phyloP scores from a whole-genome alignment of 1,284 basidiomycete species.

The Waitea zeae region DNA sequence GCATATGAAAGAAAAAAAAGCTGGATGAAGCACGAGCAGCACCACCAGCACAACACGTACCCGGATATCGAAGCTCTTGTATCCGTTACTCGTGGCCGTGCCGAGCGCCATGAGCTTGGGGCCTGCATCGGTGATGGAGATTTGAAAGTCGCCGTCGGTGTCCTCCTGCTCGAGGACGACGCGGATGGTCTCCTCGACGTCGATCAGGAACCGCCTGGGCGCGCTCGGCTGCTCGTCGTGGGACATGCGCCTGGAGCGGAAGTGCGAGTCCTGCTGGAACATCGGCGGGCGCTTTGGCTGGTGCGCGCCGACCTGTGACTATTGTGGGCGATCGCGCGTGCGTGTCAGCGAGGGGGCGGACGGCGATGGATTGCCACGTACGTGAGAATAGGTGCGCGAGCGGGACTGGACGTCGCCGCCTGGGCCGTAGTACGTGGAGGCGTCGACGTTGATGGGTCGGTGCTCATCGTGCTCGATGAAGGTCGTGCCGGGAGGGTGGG shows the following conservation, averaged over 20 bases:
- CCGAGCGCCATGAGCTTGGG: slow-evolving; percentile 94
- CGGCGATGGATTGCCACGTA: slow-evolving; percentile 18
- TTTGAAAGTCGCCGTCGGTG: slow-evolving; percentile 94
- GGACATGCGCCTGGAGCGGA: slow-evolving; percentile 60
- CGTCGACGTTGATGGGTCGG: slow-evolving; percentile 44
- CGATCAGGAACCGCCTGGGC: slow-evolving; percentile 83
- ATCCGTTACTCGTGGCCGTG: slow-evolving; percentile 93
- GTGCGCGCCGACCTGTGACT: slow-evolving; percentile 50
- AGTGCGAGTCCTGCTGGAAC: slow-evolving; percentile 62
- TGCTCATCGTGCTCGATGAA: slow-evolving; percentile 48
- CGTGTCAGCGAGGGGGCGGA: slow-evolving; percentile 13
- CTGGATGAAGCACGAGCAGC: slow-evolving; percentile 1
- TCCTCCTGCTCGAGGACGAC: slow-evolving; percentile 96
- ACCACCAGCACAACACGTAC: slow-evolving; percentile 25
- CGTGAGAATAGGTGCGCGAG: slow-evolving; percentile 72
- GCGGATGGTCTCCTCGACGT: slow-evolving; percentile 97
- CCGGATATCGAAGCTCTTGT: slow-evolving; percentile 91
- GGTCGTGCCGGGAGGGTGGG: slow-evolving; percentile 41
- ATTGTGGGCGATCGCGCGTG: too few species aligned
- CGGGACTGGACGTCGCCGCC: slow-evolving; percentile 59
- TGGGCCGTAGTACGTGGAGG: slow-evolving; percentile 74
- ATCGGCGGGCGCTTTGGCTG: slow-evolving; percentile 45
- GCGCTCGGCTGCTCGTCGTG: slow-evolving; percentile 66
- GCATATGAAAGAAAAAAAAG: background rate
- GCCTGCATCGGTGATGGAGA: slow-evolving; percentile 91